Evolutionary conservation across 345 rosid species (phyloP).

Genomic region (Heritiera fomes): DNA sequence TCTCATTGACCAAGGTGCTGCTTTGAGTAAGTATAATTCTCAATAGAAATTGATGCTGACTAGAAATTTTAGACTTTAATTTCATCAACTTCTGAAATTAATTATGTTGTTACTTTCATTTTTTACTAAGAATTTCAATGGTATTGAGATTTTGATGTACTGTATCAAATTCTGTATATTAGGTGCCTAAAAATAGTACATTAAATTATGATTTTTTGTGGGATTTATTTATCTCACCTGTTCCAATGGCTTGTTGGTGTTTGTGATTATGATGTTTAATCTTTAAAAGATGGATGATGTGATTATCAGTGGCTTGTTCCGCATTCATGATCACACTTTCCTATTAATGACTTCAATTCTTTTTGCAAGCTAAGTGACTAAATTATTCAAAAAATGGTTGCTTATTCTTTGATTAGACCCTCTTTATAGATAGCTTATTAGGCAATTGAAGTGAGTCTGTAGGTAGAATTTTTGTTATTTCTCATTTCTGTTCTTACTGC

Average conservation of each 20-base stretch:
- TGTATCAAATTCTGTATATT: not conserved
- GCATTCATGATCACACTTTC: not conserved
- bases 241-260: too few species aligned
- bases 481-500: too few species aligned
- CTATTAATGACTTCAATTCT: not conserved
- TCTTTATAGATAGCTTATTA: not conserved
- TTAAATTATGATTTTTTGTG: not conserved
- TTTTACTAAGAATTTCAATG: not conserved
- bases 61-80: not conserved
- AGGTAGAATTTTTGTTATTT: not conserved
- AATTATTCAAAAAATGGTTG: not conserved
- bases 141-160: not conserved
- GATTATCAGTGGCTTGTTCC: not conserved
- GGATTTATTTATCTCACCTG: not conserved
- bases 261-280: not conserved
- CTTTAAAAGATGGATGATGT: not conserved
- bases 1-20: constrained; percentile 65
- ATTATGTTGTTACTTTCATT: not conserved
- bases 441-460: not conserved
- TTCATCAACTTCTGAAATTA: not conserved
- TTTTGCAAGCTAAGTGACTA: not conserved
- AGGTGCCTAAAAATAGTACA: not conserved
- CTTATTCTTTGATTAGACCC: not conserved
- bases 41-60: not conserved
- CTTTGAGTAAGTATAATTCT: constrained; percentile 61